A percentile compares a stretch with the other conserved stretches of the same genome.
These are phyloP conservation scores for Penicillium canariense DNA, from an alignment of 495 filamentous ascomycete species.

Conservation along the genomic window DNA sequence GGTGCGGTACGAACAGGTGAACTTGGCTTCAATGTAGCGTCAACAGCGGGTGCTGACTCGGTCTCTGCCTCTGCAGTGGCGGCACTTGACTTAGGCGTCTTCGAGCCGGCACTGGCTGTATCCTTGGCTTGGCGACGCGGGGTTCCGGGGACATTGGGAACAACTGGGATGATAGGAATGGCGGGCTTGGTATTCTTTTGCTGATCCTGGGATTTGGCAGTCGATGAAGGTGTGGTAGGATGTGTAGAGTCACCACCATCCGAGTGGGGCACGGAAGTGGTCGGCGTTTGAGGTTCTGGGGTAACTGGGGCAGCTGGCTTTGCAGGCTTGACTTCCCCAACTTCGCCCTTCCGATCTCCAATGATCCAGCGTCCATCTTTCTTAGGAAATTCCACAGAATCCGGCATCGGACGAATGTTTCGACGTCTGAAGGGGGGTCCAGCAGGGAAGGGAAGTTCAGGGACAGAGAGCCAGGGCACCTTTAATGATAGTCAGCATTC, in stretches of 20 bases:
- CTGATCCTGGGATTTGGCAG: conserved; percentile 40
- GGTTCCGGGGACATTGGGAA: conserved; percentile 54
- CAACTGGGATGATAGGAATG: conserved; percentile 59
- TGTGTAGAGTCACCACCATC: conserved; percentile 63
- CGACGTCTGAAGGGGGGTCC: conserved; percentile 42
- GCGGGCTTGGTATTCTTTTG: conserved; percentile 45
- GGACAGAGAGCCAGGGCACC: conserved; percentile 82
- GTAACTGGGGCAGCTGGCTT: conserved; percentile 35
- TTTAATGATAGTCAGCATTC: conserved; percentile 26
- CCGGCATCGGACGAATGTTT: conserved; percentile 36
- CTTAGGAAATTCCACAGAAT: conserved; percentile 49
- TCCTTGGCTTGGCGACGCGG: conserved; percentile 45
- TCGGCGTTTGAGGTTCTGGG: conserved; percentile 63
- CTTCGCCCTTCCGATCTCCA: conserved; percentile 20
- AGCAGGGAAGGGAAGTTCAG: conserved; percentile 64
- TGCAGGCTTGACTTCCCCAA: conserved; percentile 16
- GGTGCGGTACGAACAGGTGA: conserved; percentile 47
- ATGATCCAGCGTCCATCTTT: conserved; percentile 35
- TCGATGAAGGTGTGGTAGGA: conserved; percentile 68
- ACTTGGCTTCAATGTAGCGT: conserved; percentile 34
- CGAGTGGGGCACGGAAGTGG: conserved; percentile 63
- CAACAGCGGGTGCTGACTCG: conserved; percentile 21
- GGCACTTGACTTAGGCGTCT: conserved; percentile 34
- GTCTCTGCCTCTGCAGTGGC: conserved; percentile 19
- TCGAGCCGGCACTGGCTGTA: conserved; percentile 35